Conservation (phyloP, 257 asterid species). For the Capsicum chinense region DNA sequence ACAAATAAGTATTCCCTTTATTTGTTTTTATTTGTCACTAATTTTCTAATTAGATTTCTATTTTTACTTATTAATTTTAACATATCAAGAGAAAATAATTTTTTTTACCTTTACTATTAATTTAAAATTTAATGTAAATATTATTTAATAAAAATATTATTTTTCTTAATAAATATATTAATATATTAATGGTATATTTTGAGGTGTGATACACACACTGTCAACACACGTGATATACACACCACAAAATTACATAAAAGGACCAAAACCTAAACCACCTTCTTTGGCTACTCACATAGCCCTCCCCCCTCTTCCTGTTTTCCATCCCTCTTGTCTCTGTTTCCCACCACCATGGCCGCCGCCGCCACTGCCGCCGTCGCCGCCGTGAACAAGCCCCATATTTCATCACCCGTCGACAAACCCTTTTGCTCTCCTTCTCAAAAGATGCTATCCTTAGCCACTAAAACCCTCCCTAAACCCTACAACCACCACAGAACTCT, state of each 20-base stretch:
- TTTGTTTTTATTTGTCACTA: too few relatives aligned
- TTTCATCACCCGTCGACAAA: conserved; percentile 30
- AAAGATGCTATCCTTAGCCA: conserved; percentile 28
- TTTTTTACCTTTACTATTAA: too few relatives aligned
- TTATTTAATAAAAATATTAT: too few relatives aligned
- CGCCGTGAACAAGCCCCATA: conserved; percentile 34
- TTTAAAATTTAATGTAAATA: too few relatives aligned
- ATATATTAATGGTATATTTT: neutral
- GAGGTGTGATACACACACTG: neutral
- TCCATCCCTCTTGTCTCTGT: neutral
- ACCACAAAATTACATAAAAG: neutral
- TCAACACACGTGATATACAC: neutral
- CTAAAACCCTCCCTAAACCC: conserved; percentile 47
- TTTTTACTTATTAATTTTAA: too few relatives aligned
- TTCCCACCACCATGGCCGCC: conserved; percentile 39
- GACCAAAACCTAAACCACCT: conserved; percentile 48
- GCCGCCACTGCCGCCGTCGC: conserved; percentile 38
- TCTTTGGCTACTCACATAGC: conserved; percentile 46
- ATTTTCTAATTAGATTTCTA: too few relatives aligned
- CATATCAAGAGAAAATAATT: too few relatives aligned
- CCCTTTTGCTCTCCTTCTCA: conserved; percentile 15
- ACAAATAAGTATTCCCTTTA: too few relatives aligned
- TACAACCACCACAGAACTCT: conserved; percentile 38
- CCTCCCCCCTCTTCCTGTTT: neutral
- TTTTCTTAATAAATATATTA: too few relatives aligned